These are phyloP conservation scores for Mycena epipterygia DNA, from an alignment of 768 basidiomycete genomes.

Conservation along the genomic window DNA sequence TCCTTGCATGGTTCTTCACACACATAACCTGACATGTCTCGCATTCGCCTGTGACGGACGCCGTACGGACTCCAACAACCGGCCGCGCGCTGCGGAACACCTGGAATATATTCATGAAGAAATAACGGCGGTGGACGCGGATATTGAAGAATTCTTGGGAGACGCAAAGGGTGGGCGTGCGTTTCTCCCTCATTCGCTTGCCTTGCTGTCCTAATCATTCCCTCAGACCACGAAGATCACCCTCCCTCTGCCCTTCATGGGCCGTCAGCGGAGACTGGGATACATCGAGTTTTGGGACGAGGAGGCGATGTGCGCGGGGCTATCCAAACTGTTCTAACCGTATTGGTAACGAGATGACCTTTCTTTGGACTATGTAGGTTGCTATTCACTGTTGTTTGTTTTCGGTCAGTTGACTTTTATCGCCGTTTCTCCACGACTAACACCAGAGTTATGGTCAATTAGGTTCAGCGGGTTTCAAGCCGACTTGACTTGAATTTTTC, in stretches of 20 bases:
- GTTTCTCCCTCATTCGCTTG: constrained; percentile 42
- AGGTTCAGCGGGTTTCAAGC: too few species aligned
- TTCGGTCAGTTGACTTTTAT: too few species aligned
- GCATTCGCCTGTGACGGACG: constrained; percentile 78
- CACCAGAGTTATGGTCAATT: too few species aligned
- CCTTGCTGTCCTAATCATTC: constrained; percentile 1
- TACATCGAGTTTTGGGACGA: constrained; percentile 95
- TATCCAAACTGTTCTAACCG: too few species aligned
- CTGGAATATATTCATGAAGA: constrained; percentile 89
- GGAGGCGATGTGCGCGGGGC: constrained; percentile 83
- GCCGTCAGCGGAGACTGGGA: constrained; percentile 76
- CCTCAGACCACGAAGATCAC: constrained; percentile 76
- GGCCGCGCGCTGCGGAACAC: constrained; percentile 76
- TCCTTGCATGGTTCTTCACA: constrained; percentile 66
- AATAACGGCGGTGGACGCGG: constrained; percentile 69
- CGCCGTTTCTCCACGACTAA: too few species aligned
- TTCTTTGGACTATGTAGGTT: too few species aligned
- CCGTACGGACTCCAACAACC: constrained; percentile 77
- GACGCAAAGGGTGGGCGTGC: constrained; percentile 77
- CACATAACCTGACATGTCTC: constrained; percentile 83
- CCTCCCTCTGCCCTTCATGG: too few species aligned
- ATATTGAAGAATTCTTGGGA: constrained; percentile 83
- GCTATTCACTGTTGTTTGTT: too few species aligned
- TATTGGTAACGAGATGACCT: too few species aligned
- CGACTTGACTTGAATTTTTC: too few species aligned